phyloP scores from a whole-genome alignment of 1,284 basidiomycete species.

The Fomitopsis palustris region DNA sequence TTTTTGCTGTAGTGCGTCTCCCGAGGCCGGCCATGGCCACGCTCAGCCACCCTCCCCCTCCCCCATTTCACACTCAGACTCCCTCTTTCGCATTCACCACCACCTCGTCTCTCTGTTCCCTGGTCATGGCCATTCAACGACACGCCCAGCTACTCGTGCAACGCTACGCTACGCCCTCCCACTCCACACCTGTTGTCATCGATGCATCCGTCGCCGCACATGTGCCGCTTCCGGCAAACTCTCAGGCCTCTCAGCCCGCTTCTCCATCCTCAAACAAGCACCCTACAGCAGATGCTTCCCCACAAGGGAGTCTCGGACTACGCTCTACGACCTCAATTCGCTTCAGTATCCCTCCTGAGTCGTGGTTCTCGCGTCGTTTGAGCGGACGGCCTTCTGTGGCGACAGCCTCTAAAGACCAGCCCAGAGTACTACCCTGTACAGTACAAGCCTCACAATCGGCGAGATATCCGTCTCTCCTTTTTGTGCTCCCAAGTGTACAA shows the following conservation, averaged over 20 bases:
- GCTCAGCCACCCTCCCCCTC: conserved; percentile 21
- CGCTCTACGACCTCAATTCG: not conserved
- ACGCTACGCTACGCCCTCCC: not conserved
- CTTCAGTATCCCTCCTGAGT: not conserved
- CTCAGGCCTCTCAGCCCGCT: not conserved
- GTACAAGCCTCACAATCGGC: too few species aligned
- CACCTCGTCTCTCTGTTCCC: conserved; percentile 9
- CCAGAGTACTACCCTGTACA: too few species aligned
- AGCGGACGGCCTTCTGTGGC: too few species aligned
- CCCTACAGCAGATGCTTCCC: not conserved
- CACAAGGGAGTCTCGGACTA: not conserved
- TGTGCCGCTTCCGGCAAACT: not conserved
- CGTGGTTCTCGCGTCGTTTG: too few species aligned
- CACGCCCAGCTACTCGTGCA: not conserved
- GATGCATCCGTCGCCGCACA: not conserved
- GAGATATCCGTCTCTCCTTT: too few species aligned
- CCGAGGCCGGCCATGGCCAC: conserved; percentile 25
- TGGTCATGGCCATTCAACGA: not conserved
- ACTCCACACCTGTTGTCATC: not conserved
- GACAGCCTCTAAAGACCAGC: too few species aligned
- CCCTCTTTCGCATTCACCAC: conserved; percentile 7
- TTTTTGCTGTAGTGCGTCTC: conserved; percentile 31
- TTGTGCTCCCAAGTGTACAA: too few species aligned
- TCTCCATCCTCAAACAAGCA: not conserved
- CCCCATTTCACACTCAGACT: conserved; percentile 20